These are phyloP conservation scores for Mycena sp. DNA, from an alignment of 1,284 basidiomycete species.

Conservation along the genomic window DNA sequence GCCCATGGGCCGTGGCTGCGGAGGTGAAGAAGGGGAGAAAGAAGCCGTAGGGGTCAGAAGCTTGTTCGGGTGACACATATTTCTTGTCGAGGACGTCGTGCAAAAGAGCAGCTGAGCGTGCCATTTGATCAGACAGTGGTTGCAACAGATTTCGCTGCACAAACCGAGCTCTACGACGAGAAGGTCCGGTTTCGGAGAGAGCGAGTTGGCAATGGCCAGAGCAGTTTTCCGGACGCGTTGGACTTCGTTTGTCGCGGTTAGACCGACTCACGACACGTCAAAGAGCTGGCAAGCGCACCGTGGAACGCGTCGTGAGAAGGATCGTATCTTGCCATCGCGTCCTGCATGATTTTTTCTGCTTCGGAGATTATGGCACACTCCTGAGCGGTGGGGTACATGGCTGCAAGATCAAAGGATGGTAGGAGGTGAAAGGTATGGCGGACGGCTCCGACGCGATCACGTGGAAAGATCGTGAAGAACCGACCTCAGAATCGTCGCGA, in stretches of 20 bases:
- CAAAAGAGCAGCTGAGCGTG: slow-evolving; percentile 73
- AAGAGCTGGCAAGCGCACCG: slow-evolving; percentile 57
- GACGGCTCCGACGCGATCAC: no score
- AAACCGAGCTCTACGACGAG: slow-evolving; percentile 78
- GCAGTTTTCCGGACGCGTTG: slow-evolving; percentile 85
- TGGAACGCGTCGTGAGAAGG: slow-evolving; percentile 92
- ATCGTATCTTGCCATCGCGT: slow-evolving; percentile 86
- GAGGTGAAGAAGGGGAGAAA: slow-evolving; percentile 74
- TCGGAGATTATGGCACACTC: slow-evolving; percentile 58
- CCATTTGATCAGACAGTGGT: slow-evolving; percentile 39
- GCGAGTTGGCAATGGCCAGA: slow-evolving; percentile 66
- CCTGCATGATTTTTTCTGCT: slow-evolving; percentile 77
- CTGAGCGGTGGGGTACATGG: slow-evolving; percentile 50
- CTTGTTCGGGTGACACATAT: slow-evolving; percentile 70
- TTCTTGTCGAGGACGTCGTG: slow-evolving; percentile 92
- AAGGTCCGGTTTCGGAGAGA: slow-evolving; percentile 65
- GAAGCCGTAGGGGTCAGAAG: slow-evolving; percentile 69
- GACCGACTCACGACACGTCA: not conserved
- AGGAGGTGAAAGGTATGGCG: no score
- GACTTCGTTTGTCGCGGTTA: slow-evolving; percentile 55
- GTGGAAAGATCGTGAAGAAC: no score
- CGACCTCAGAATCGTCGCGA: no score
- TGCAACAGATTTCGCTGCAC: slow-evolving; percentile 42
- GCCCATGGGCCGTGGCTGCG: slow-evolving; percentile 49
- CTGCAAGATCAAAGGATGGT: slow-evolving; percentile 12